Base-by-base conservation (phyloP, 257 asterid genomes). In the Nicotiana paniculata region DNA sequence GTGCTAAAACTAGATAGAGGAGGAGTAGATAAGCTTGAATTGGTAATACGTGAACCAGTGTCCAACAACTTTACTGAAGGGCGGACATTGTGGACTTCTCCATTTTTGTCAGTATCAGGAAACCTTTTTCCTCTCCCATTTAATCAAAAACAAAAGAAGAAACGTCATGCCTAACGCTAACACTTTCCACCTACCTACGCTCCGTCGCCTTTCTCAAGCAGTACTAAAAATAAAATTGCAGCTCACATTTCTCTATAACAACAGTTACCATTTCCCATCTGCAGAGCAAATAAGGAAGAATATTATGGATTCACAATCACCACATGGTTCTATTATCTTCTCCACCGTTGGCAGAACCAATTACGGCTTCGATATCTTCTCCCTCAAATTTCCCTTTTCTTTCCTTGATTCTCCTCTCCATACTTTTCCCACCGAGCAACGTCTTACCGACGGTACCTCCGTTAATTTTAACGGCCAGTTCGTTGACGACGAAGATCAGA, bases 311-410 rank as follows among this genome's bases (percentile, higher is more conserved):
- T 26, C 79, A 74, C 2, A 74, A 1, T 74, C 63, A 30, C 93
- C 94, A 8, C 58, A 88, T 8, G 99, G 97, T 6, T 91, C 97
- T 11, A 83, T 91, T 6, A 82, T 90, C 54, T 93, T 93, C 93
- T 61, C 96, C 83, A 83, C 95, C 58, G 89, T 93, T 0, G 99
- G 94, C 83, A 86, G 94, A 53, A 59, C 88, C 65, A 39, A 83
- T 10, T 92, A 92, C 83, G 97, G 98, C 86, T 95, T 95, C 84
- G 98, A 95, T 55, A 63, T 95, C 51, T 95, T 93, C 89, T 89
- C 90, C 80, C 85, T 92, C 81, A 67, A 61, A 2, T 89, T 91
- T 28, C 90, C 93, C 0, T 24, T 87, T 17, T 58, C 48, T 1
- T 63, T 83, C 59, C 18, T 33, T 17, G 3, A 54, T 76, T n/a